Percentiles rank a stretch among this genome's conserved stretches.
Conservation (phyloP, 257 asterid genomes). For the Striga asiatica region DNA sequence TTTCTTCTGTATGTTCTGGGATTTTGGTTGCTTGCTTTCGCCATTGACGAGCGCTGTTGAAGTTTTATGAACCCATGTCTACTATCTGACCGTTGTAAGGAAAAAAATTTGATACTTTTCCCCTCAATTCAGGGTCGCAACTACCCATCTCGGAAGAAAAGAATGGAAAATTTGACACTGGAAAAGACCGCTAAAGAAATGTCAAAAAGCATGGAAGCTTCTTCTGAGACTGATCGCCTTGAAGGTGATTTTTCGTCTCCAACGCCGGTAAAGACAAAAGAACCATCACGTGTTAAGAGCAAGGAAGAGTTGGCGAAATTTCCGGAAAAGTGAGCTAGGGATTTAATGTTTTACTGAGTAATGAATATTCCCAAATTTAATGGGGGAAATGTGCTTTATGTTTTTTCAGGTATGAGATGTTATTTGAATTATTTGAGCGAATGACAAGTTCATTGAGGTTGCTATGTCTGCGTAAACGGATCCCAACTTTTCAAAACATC, state of each 20-base stretch:
- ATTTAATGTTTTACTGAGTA: background rate
- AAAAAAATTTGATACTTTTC: background rate
- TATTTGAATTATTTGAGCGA: slow-evolving; percentile 45
- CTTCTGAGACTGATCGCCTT: slow-evolving; percentile 11
- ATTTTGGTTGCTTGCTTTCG: background rate
- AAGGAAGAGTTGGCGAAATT: slow-evolving; percentile 25
- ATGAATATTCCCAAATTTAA: background rate
- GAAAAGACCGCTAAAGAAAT: slow-evolving; percentile 8
- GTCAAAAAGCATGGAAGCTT: slow-evolving; percentile 12
- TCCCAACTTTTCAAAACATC: slow-evolving; percentile 42
- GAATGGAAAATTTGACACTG: slow-evolving; percentile 26
- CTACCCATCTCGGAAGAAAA: background rate
- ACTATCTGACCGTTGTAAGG: background rate
- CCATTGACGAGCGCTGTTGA: background rate
- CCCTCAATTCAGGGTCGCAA: slow-evolving; percentile 4
- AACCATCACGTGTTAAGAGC: slow-evolving; percentile 31
- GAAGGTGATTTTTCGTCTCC: slow-evolving; percentile 35
- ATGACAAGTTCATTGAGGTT: slow-evolving; percentile 60
- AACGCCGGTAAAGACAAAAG: slow-evolving; percentile 55
- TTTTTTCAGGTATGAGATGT: slow-evolving; percentile 35
- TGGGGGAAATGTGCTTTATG: background rate
- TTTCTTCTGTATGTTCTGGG: background rate
- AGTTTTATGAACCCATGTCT: background rate
- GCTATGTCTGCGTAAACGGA: slow-evolving; percentile 43
- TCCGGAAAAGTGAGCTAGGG: slow-evolving; percentile 48